Base-by-base conservation (phyloP, 257 asterid genomes). In the Scutellaria galericulata region DNA sequence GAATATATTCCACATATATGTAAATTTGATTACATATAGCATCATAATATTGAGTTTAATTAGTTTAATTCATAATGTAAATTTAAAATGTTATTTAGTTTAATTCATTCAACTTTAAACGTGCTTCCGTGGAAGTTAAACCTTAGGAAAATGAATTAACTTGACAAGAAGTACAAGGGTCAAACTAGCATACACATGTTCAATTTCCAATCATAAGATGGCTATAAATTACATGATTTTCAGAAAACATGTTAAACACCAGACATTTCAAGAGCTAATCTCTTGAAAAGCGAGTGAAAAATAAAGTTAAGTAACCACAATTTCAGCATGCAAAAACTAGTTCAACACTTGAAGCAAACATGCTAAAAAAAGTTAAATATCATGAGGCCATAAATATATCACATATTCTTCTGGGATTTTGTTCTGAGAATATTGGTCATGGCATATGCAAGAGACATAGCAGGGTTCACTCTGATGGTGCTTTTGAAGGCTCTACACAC, bases 381-480 rank as follows among this genome's bases (percentile, higher is more conserved):
- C 27, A 44, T 7, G 9, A 44, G 48, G 48, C 9, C 54, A 12
- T 48, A 31, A 0, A 31, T 2, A 31, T 4, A 22, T 76, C 71
- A 80, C 9, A 35, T 64, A 45, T 60, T 62, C 72, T 66, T 78
- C 18, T 62, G 77, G 9, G 85, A 64, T 1, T 75, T 68, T 9
- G 74, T 75, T 65, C 76, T 73, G 52, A 84, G 81, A 40, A 84
- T 78, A 8, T 77, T 65, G 11, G 82, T 50, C 86, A 84, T 79
- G 67, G 88, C 86, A 63, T 68, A 84, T 2, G 84, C 84, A 24
- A 81, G 85, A 18, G 88, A 79, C 86, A 73, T 81, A 13, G 86
- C 84, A 3, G 88, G 88, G 7, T 84, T 84, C 31, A 63, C 79
- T 53, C 88, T 73, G 62, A 79, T 37, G 59, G 82, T 76, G 64